Base-by-base conservation (phyloP, 2,329 filamentous ascomycete species). In the Huntiella bhutanensis region DNA sequence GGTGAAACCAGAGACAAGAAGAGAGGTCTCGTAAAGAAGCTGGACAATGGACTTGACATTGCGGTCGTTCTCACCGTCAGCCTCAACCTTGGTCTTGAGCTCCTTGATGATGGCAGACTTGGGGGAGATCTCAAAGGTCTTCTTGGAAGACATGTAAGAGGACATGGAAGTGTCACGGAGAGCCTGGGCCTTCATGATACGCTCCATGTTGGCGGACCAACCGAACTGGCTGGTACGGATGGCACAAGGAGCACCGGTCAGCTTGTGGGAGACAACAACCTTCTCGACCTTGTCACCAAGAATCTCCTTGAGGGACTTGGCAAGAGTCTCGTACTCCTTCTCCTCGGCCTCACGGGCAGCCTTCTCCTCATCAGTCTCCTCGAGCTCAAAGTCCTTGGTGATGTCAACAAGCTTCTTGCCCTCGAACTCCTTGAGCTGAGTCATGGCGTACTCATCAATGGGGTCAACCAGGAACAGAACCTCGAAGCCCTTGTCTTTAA, bases 121-220 rank as follows among this genome's bases (percentile, higher is more conserved):
- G 66, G 91, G 91, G n/a, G 91, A 96, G 69, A 98, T 96, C 75
- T 98, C 91, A 57, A 98, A 96, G 32, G 91, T 98, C 85, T 98
- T 98, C 87, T 98, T 98, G 64, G 88, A 96, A 55, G 85, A 92
- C 91, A 98, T 98, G 83, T 98, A 98, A 59, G 85, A 93, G 69
- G 77, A 85, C 91, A 98, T 98, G 60, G 87, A 95, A 57, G 91
- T 98, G 72, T 98, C 91, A 71, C 91, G 91, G 60, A 98, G 88
- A 61, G 91, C 91, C 75, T 98, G 91, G 22, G 91, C 91, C 82
- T 98, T 98, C 91, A 98, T 98, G 80, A 98, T 98, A 75, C 91
- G 91, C 78, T 98, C 91, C 91, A 98, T 98, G 79, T 98, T 98
- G 64, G 91, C 91, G 49, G 88, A 96, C 91, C 91, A 98, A 69